Conservation (phyloP, 148 eudicot species). For the Heliosperma pusillum region DNA sequence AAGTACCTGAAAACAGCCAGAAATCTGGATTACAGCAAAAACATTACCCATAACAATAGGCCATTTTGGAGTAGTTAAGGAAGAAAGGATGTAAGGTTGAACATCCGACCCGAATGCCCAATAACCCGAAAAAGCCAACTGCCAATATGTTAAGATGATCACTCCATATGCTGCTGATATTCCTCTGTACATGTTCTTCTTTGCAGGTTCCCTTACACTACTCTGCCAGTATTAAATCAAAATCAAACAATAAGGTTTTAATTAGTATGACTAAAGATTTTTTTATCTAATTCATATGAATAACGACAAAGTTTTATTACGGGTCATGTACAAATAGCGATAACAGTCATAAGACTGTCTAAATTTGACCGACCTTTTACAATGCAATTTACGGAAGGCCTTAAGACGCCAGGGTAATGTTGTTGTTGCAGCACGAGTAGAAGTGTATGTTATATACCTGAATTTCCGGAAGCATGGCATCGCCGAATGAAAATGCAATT, state of each 20-base stretch:
- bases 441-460: neutral
- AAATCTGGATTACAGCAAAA: constrained; percentile 8
- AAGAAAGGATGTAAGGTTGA: constrained; percentile 13
- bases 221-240: constrained; percentile 1
- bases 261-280: no score
- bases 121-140: constrained; percentile 8
- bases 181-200: constrained; percentile 15
- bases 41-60: constrained; percentile 7
- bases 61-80: constrained; percentile 3
- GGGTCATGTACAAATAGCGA: no score
- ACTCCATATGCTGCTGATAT: constrained; percentile 17
- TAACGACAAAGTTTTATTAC: no score
- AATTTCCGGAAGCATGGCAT: constrained; percentile 16
- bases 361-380: no score
- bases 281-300: no score
- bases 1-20: constrained; percentile 14
- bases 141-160: constrained; percentile 6
- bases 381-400: no score
- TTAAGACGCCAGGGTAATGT: no score
- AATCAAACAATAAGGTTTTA: no score
- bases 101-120: constrained; percentile 16
- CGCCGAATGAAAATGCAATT: constrained; percentile 10
- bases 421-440: no score
- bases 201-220: constrained; percentile 13
- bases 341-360: no score